Base-by-base conservation (phyloP, 202 grass and related monocot species). In the Tripidium arundinaceum region DNA sequence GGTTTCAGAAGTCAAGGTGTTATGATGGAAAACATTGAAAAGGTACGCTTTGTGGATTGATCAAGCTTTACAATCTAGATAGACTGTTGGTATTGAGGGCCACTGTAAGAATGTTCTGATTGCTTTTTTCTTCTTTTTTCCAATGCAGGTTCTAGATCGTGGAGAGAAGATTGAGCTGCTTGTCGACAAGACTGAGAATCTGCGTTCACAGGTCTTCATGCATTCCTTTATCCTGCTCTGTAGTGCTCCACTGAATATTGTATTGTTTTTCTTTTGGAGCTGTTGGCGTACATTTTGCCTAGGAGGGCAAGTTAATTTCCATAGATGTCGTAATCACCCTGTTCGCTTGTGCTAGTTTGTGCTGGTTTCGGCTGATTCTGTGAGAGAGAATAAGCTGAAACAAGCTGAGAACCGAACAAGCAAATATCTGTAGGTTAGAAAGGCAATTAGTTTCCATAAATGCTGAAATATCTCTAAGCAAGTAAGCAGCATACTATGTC, bases 11-110 rank as follows among this genome's bases (percentile, higher is more conserved):
- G 94, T 97, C 16, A 97, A 97, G 73, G 90, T 19, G 91, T 97
- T 68, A 97, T 97, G 94, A 94, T 92, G 94, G 89, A 94, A 81
- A 97, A 94, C 52, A 97, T 97, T 11, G 94, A 92, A n/a, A 97
- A 94, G 94, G 94, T 91, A 68, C 21, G 27, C 12, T 28, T 52
- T 13, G 8, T 1, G 0, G 37, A 76, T 52, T 11, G 39, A 25
- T 28, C 36, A n/a, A 25, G 34, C 28, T 68, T 27, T 25, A 39
- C 3, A 1, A n/a, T 52, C 31, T 33, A 33, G n/a, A n/a, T n/a
- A n/a, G 42, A 33, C 8, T 2, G 26, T 70, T 9, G 14, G 58
- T 6, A 77, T 49, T 6, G 26, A 28, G 11, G 62, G 11, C 62
- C 21, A 40, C 15, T 3, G 18, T 64, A 57, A 72, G 21, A 31